Base-by-base conservation (phyloP, 176 grass and related monocot species). In the Bonia amplexicaulis region DNA sequence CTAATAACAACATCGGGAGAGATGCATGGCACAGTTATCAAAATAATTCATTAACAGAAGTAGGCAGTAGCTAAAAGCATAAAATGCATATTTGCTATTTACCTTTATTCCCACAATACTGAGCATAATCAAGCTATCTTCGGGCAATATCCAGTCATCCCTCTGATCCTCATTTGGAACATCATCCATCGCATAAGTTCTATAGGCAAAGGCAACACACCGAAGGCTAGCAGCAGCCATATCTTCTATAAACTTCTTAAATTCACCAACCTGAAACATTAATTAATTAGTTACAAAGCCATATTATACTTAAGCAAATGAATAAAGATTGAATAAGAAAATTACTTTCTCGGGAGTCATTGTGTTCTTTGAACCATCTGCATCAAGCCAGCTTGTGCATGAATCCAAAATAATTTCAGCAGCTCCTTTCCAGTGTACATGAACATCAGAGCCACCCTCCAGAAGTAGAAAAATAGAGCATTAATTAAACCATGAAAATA, bases 391-490 rank as follows among this genome's bases (percentile, higher is more conserved):
- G 76, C 60, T 55, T 8, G 90, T 92, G 85, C 96, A 98, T 54
- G 91, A 88, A 39, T 89, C 86, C 73, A 98, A 78, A 88, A 98
- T 87, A 83, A 98, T 92, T 86, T 98, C 96, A 80, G 93, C 96
- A 25, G 96, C 96, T 69, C 96, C 96, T 92, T 98, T 98, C 93
- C 93, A 98, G 80, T 98, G 92, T 33, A 98, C 74, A 84, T 92
- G 96, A 69, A 98, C 86, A 45, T 94, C 91, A 76, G 88, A 67
- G 81, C 72, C 91, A 87, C 71, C 85, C 96, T 98, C 61, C 55
- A 89, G 40, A 84, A 81, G 53, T 16, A 83, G 54, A 23, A 51
- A 79, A 81, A 13, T 51, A 84, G 12, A n/a, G 26, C 1, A 52
- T 53, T 72, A 47, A 23, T 77, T 40, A 79, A 39, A 74, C 44